Percentiles rank a stretch among this genome's conserved stretches.
Evolutionary conservation across 176 grass and related monocot genomes (phyloP).

Genomic region (Aegilops speltoides): DNA sequence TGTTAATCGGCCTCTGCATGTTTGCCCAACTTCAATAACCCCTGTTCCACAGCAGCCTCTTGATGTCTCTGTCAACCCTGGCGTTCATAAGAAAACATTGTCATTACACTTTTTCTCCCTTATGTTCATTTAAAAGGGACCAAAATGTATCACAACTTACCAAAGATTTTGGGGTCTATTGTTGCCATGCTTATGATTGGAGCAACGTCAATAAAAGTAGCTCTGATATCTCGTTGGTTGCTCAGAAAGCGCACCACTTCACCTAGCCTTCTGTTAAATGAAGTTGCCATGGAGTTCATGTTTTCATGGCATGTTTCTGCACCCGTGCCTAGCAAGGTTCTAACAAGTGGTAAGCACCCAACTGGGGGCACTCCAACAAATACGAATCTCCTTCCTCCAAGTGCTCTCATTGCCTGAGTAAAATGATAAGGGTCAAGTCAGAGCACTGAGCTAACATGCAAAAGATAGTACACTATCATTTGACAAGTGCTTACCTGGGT

Average conservation of each 20-base stretch:
- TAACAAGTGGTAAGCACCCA: slow-evolving; percentile 58
- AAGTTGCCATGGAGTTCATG: slow-evolving; percentile 48
- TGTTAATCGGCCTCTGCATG: slow-evolving; percentile 52
- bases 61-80: slow-evolving; percentile 49
- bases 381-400: slow-evolving; percentile 58
- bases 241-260: slow-evolving; percentile 35
- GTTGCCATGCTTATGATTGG: slow-evolving; percentile 40
- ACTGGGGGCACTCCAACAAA: slow-evolving; percentile 53
- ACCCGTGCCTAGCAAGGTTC: slow-evolving; percentile 47
- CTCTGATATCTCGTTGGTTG: slow-evolving; percentile 34
- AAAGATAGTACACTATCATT: neutral
- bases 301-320: slow-evolving; percentile 43
- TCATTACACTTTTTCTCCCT: neutral
- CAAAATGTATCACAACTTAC: slow-evolving; percentile 32
- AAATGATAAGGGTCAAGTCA: neutral
- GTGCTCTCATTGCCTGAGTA: slow-evolving; percentile 48
- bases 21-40: slow-evolving; percentile 55
- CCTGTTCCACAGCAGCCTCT: slow-evolving; percentile 73
- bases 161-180: slow-evolving; percentile 38
- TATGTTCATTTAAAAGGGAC: neutral
- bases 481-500: slow-evolving; percentile 41
- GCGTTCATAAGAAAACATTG: slow-evolving; percentile 20
- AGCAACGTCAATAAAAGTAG: slow-evolving; percentile 42
- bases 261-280: slow-evolving; percentile 54
- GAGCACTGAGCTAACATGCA: neutral